Evolutionary conservation across 257 asterid genomes (phyloP).

Genomic region (Solanum megistacrolobum): DNA sequence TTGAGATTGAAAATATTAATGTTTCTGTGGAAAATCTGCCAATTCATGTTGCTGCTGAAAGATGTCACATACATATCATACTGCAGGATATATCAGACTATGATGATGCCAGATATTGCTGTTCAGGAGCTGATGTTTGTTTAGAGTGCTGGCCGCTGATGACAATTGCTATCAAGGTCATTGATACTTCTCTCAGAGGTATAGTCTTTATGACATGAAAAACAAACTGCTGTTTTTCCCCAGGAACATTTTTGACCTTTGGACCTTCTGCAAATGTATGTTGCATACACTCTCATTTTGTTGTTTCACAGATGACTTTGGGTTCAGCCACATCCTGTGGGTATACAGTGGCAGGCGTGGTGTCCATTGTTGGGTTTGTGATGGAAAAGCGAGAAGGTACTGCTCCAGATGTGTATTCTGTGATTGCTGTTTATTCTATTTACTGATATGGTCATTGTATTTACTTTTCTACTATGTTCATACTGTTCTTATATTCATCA

Average conservation of each 20-base stretch:
- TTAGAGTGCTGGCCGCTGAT: conserved; percentile 68
- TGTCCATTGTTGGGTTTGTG: conserved; percentile 98
- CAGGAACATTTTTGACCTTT: background rate
- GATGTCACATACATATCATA: background rate
- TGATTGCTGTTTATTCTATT: background rate
- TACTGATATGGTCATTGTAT: background rate
- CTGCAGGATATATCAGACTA: conserved; percentile 86
- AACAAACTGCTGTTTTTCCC: background rate
- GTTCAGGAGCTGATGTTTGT: conserved; percentile 94
- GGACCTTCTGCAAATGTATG: background rate
- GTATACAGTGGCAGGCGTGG: background rate
- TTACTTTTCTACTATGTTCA: background rate
- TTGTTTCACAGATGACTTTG: conserved; percentile 67
- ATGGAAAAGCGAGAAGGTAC: conserved; percentile 4
- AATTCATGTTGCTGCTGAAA: background rate
- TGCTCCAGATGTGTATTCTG: background rate
- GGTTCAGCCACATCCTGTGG: conserved; percentile 64
- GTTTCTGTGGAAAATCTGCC: background rate
- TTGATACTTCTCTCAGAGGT: conserved; percentile 94
- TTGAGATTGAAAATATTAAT: background rate
- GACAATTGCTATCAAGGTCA: conserved; percentile 75
- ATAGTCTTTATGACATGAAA: background rate
- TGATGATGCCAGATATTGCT: conserved; percentile 94
- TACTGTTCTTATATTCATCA: background rate
- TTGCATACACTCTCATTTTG: background rate